Conservation (phyloP, 1,284 basidiomycete species). For the Anthracocystis setariae region DNA sequence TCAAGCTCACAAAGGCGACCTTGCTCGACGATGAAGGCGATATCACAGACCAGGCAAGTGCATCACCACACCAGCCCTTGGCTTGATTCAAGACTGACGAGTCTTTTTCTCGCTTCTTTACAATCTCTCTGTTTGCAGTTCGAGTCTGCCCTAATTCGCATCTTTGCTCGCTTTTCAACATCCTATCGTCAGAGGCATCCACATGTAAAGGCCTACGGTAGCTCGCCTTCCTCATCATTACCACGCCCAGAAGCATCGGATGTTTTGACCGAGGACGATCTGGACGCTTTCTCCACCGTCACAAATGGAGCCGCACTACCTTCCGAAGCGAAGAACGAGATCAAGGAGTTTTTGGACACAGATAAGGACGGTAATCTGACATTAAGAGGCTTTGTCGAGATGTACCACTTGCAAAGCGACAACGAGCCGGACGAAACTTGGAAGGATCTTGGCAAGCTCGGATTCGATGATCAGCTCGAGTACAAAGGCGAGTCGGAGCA, state of each 20-base stretch:
- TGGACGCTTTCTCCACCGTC: slow-evolving; percentile 46
- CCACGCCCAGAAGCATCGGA: slow-evolving; percentile 19
- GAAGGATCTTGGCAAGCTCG: slow-evolving; percentile 47
- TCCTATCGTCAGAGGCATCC: slow-evolving; percentile 23
- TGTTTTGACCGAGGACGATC: slow-evolving; percentile 38
- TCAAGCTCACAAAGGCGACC: slow-evolving; percentile 8
- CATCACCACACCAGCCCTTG: too few species aligned
- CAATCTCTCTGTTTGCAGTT: slow-evolving; percentile 18
- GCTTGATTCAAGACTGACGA: not conserved
- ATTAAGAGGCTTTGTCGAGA: slow-evolving; percentile 45
- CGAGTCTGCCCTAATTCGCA: slow-evolving; percentile 26
- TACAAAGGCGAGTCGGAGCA: slow-evolving; percentile 2
- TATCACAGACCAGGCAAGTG: slow-evolving; percentile 28
- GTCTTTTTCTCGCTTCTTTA: too few species aligned
- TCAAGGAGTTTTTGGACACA: slow-evolving; percentile 51
- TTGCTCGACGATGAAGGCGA: slow-evolving; percentile 51
- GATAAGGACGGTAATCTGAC: slow-evolving; percentile 50
- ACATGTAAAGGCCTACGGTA: slow-evolving; percentile 5
- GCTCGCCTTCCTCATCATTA: slow-evolving; percentile 5
- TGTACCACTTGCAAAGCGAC: slow-evolving; percentile 57
- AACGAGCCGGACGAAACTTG: slow-evolving; percentile 56
- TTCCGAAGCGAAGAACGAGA: slow-evolving; percentile 54
- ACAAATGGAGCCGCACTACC: slow-evolving; percentile 46
- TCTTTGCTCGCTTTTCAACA: slow-evolving; percentile 45
- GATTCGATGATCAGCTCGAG: slow-evolving; percentile 26